Evolutionary conservation across 225 moss, liverwort and hornwort genomes (phyloP).

Genomic region (Straminergon stramineum): DNA sequence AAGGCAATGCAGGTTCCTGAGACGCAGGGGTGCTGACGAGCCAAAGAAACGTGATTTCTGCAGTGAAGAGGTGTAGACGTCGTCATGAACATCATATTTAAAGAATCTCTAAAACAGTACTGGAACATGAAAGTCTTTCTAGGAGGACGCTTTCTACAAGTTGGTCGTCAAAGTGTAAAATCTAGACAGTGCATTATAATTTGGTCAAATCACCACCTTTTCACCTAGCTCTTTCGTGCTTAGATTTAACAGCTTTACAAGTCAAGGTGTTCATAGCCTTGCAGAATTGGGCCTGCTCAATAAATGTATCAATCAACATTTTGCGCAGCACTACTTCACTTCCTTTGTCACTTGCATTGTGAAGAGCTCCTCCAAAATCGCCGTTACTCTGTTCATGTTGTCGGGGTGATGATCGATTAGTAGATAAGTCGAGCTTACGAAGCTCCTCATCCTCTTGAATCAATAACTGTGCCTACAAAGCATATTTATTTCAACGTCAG

Average conservation of each 20-base stretch:
- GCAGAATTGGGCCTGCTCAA: constrained; percentile 78
- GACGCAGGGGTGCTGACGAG: neutral
- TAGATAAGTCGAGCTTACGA: constrained; percentile 18
- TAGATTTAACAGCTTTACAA: constrained; percentile 20
- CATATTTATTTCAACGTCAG: neutral
- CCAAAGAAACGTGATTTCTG: neutral
- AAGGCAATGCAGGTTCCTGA: neutral
- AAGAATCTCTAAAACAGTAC: neutral
- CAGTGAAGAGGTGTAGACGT: neutral
- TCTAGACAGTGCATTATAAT: neutral
- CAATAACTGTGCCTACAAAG: constrained; percentile 74
- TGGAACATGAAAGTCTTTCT: neutral
- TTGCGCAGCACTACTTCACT: constrained; percentile 50
- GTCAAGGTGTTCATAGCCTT: constrained; percentile 60
- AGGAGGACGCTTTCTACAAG: neutral
- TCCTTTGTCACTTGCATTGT: constrained; percentile 23
- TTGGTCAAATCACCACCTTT: neutral
- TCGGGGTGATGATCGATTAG: constrained; percentile 23
- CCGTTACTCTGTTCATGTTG: constrained; percentile 55
- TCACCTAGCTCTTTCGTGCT: constrained; percentile 18
- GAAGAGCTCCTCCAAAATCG: constrained; percentile 20
- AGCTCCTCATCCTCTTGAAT: constrained; percentile 57
- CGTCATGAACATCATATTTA: neutral
- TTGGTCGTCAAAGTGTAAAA: neutral
- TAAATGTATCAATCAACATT: constrained; percentile 66